Evolutionary conservation across 805 yeast species (phyloP).

Genomic region (Kluyveromyces siamensis): DNA sequence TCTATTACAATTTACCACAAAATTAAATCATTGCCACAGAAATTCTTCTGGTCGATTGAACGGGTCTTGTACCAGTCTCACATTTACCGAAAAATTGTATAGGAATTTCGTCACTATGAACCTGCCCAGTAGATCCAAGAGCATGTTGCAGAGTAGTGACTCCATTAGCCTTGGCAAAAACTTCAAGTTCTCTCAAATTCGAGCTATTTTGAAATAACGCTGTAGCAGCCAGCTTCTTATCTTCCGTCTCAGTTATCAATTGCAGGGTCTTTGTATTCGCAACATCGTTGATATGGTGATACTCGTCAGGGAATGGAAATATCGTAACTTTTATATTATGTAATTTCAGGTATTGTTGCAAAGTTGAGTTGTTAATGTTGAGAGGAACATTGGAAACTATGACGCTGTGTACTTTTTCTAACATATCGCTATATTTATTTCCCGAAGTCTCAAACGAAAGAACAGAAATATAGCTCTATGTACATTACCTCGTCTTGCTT

Average conservation of each 20-base stretch:
- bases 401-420: conserved; percentile 24
- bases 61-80: not conserved
- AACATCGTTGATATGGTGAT: conserved; percentile 13
- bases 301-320: conserved; percentile 16
- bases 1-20: no score
- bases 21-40: conserved; percentile 9
- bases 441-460: not conserved
- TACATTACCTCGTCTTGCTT: no score
- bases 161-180: not conserved
- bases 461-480: no score
- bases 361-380: conserved; percentile 30
- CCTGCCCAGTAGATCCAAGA: not conserved
- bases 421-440: no score
- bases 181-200: conserved; percentile 1
- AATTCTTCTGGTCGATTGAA: conserved; percentile 6
- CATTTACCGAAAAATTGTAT: not conserved
- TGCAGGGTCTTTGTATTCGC: conserved; percentile 12
- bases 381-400: conserved; percentile 49
- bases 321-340: conserved; percentile 6
- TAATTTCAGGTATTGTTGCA: conserved; percentile 5
- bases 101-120: not conserved
- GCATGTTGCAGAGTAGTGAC: not conserved
- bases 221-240: conserved; percentile 7
- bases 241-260: conserved; percentile 7
- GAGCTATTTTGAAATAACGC: conserved; percentile 9